Base-by-base conservation (phyloP, 352 stramenopile species). In the Globisporangium cystogenes region DNA sequence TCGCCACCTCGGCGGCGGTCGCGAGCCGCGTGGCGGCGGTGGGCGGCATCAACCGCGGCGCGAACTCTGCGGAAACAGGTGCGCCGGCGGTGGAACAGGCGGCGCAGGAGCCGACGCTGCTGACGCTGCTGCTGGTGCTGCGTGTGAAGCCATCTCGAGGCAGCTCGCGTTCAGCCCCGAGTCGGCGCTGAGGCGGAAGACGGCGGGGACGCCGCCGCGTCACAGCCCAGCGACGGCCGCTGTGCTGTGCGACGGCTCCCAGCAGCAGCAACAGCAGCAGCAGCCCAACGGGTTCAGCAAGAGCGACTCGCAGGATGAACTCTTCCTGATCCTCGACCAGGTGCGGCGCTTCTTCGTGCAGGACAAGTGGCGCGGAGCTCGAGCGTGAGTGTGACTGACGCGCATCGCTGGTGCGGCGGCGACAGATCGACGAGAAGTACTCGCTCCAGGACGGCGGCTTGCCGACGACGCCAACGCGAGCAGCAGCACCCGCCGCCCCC, bases 361-460 rank as follows among this genome's bases (percentile, higher is more conserved):
- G 15, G 33, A 12, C 12, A 7, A 39, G 33, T 39, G 14, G 12
- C 3, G 12, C 3, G 11, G 33, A 16, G 12, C 11, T 18, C 10
- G 29, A 15, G 29, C 8, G 8, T 35, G 10, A n/a, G n/a, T n/a
- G n/a, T n/a, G 8, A 4, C 16, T 42, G n/a, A 42, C 37, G 37
- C 12, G 6, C 6, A 8, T 24, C 11, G 43, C n/a, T 12, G 11
- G 44, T 37, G 24, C 39, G 15, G 12, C 21, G 7, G 33, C 14
- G 36, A 16, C 27, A 78, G 62, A 83, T 83, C 53, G 68, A 83
- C 42, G 65, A 78, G 44, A 80, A 80, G 59, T 83, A 83, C 55
- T 70, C 69, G 16, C 74, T 63, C 52, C 60, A 65, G 14, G 62
- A 75, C 20, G 57, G 44, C 16, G 41, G 26, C 12, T 23, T 43